Evolutionary conservation across 1,284 basidiomycete species (phyloP), one percentile per base, ranked within the genome.

Genomic region (Vanrija sp.): DNA sequence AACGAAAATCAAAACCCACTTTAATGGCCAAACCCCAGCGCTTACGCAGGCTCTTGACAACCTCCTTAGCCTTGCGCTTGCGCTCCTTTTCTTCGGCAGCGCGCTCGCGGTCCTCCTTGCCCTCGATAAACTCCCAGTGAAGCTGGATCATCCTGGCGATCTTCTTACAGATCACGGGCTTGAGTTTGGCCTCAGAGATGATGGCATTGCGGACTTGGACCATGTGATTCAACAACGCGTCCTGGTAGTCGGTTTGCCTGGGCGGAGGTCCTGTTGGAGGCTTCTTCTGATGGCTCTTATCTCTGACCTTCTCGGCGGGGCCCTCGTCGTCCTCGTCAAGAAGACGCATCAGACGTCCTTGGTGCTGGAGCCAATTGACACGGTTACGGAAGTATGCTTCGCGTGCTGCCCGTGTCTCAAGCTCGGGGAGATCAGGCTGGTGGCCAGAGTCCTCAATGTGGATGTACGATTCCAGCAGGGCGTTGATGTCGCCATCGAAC

Each of bases 1-100:
- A 6, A 10, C 26, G 42, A 49, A 43, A 43, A 6, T 82, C 89
- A 43, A 43, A 6, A 82, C 89, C 72, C 70, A 91, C 91, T 65
- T 87, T 87, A 48, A 93, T 85, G 2, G 90, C 94, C 63, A 91
- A 85, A 69, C 87, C 89, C 94, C 94, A 98, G 65, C 92, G 62
- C 47, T 69, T 71, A 44, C 69, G 65, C 18, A 77, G 42, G 10
- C 61, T 88, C 34, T 82, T 83, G 25, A 84, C 79, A 19, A 97
- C 85, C 66, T 88, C 80, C 73, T 87, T 89, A 21, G 88, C 89
- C 47, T 91, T 66, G 3, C 79, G 80, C 54, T 84, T 82, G 62
- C 88, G 61, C 40, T 86, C 81, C 66, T 82, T 83, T 77, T 91
- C 87, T 64, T 89, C 87, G 51, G 83, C 83, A 29, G 79, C 76